These are phyloP conservation scores for Tetraselmis chui DNA, from an alignment of 139 green algal genomes.

Conservation along the genomic window DNA sequence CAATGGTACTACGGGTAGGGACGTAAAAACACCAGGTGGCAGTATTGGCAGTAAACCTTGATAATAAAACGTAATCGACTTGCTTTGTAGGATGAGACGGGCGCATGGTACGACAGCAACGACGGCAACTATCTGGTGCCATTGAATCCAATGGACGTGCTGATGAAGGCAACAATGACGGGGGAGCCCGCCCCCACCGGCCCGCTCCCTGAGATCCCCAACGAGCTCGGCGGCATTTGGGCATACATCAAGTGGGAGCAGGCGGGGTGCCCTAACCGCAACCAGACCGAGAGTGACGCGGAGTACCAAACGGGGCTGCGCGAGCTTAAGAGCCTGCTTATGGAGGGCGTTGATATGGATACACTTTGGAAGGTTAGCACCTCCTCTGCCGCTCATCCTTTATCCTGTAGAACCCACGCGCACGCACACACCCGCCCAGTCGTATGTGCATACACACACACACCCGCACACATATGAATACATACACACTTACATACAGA, in stretches of 20 bases:
- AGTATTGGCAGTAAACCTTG: no score
- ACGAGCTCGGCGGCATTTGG: conserved; percentile 88
- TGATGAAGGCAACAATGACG: conserved; percentile 9
- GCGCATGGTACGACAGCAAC: conserved; percentile 65
- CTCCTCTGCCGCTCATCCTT: no score
- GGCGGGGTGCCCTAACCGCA: conserved; percentile 58
- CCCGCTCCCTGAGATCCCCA: conserved; percentile 52
- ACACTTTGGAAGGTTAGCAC: not conserved
- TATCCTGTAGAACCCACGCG: no score
- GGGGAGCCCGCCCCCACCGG: not conserved
- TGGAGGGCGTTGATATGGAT: not conserved
- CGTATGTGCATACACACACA: no score
- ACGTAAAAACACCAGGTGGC: no score
- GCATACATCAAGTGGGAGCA: conserved; percentile 91
- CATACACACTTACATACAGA: no score
- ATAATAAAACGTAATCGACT: not conserved
- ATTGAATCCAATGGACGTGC: conserved; percentile 24
- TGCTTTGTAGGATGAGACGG: conserved; percentile 2
- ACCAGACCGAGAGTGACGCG: conserved; percentile 44
- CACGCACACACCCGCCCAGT: no score
- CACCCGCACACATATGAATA: no score
- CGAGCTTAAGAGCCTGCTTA: conserved; percentile 63
- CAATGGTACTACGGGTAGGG: no score
- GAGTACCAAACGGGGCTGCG: conserved; percentile 43
- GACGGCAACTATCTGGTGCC: conserved; percentile 80